Conservation (phyloP, 2,329 filamentous ascomycete genomes). For the Neofusicoccum umdonicola region DNA sequence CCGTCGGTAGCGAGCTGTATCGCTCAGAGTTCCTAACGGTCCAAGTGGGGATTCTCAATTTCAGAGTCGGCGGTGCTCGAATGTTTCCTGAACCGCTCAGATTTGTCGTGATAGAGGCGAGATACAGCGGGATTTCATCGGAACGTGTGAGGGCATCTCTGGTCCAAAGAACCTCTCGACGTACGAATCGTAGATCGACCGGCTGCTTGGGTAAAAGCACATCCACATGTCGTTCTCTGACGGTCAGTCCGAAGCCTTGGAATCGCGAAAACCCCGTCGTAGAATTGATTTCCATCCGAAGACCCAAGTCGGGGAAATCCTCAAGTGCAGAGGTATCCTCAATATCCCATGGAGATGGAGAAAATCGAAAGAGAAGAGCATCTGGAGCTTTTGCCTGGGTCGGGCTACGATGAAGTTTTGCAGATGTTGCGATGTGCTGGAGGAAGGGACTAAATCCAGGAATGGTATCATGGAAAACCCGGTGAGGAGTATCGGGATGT, state of each 20-base stretch:
- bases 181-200: conserved; percentile 30
- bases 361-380: conserved; percentile 7
- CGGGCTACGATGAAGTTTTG: background rate
- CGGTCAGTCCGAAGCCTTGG: conserved; percentile 24
- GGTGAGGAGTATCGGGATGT: background rate
- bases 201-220: conserved; percentile 32
- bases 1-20: background rate
- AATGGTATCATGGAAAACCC: background rate
- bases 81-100: conserved; percentile 21
- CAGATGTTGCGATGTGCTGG: background rate
- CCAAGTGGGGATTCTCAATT: conserved; percentile 31
- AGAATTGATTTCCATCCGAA: conserved; percentile 24
- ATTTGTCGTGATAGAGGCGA: conserved; percentile 23
- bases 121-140: conserved; percentile 23
- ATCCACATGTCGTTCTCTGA: conserved; percentile 27
- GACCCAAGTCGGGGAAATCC: conserved; percentile 26
- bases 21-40: conserved; percentile 21
- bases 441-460: conserved; percentile 10
- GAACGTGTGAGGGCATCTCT: background rate
- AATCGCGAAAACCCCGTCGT: conserved; percentile 21
- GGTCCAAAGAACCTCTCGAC: conserved; percentile 22
- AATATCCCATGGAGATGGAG: conserved; percentile 8
- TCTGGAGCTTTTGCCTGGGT: background rate
- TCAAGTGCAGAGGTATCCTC: conserved; percentile 4
- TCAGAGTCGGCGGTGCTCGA: conserved; percentile 27